Percentiles rank a stretch among this genome's conserved stretches.
Evolutionary conservation across 1,284 basidiomycete genomes (phyloP).

Genomic region (Microbotryum intermedium): DNA sequence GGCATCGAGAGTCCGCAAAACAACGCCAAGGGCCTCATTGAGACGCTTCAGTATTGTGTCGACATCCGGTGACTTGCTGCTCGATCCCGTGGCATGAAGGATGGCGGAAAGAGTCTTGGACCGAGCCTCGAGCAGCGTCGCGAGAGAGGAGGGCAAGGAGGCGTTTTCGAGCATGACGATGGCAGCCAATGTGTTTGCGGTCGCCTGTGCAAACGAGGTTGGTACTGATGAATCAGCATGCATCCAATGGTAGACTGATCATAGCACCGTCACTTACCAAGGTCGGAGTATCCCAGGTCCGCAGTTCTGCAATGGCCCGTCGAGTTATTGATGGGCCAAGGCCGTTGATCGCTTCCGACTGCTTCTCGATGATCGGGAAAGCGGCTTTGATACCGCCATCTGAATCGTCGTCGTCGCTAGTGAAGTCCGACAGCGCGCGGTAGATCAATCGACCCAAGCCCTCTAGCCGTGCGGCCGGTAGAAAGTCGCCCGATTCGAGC

Average conservation of each 20-base stretch:
- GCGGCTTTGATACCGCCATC: slow-evolving; percentile 4
- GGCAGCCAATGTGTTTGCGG: slow-evolving; percentile 24
- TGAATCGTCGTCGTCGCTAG: slow-evolving; percentile 4
- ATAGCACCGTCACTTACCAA: slow-evolving; percentile 3
- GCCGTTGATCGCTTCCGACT: slow-evolving; percentile 25
- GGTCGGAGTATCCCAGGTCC: slow-evolving; percentile 8
- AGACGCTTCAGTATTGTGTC: slow-evolving; percentile 1
- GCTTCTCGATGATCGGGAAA: slow-evolving; percentile 33
- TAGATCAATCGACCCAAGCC: slow-evolving; percentile 30
- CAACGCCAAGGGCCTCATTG: slow-evolving; percentile 18
- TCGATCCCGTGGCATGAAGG: slow-evolving; percentile 1
- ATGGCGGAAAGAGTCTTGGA: slow-evolving; percentile 14
- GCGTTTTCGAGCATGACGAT: slow-evolving; percentile 27
- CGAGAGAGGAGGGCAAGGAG: slow-evolving; percentile 9
- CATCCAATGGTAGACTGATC: background rate
- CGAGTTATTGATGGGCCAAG: slow-evolving; percentile 21
- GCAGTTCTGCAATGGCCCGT: slow-evolving; percentile 20
- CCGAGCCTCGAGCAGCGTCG: slow-evolving; percentile 23
- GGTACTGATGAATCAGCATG: background rate
- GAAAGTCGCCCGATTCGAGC: slow-evolving; percentile 28
- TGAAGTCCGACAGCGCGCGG: slow-evolving; percentile 18
- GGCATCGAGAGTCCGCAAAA: slow-evolving; percentile 26
- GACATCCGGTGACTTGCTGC: slow-evolving; percentile 7
- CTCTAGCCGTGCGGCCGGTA: slow-evolving; percentile 31
- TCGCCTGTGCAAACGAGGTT: slow-evolving; percentile 1